phyloP scores from a whole-genome alignment of 129 eudicot genomes.

The Artemisia tridentata region DNA sequence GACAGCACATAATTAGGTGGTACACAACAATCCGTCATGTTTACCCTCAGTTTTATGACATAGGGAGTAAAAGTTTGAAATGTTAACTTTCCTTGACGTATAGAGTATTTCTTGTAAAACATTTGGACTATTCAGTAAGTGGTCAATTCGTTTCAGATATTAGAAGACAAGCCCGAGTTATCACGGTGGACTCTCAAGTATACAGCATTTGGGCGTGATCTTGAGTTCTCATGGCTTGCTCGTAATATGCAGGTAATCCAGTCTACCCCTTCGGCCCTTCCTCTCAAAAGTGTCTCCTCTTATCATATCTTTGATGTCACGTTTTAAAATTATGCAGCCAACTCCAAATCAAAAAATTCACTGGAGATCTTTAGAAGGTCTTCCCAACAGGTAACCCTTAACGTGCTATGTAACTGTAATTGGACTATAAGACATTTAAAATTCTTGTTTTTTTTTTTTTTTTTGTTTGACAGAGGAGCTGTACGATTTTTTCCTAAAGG shows the following conservation, averaged over 20 bases:
- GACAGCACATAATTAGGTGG: constrained; percentile 1
- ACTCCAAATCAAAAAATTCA: constrained; percentile 93
- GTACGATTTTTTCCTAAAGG: constrained; percentile 95
- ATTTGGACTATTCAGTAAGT: neutral
- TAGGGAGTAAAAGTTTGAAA: neutral
- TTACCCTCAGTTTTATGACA: neutral
- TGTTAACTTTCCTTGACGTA: constrained; percentile 1
- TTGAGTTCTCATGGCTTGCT: constrained; percentile 98
- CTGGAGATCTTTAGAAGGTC: constrained; percentile 97
- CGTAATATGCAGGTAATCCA: constrained; percentile 87
- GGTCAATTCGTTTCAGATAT: constrained; percentile 46
- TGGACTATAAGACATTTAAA: constrained; percentile 15
- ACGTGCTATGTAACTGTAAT: neutral
- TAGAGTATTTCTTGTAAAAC: neutral
- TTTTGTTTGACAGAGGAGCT: constrained; percentile 60
- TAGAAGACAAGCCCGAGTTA: constrained; percentile 86
- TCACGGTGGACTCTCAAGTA: constrained; percentile 97
- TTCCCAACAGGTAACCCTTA: constrained; percentile 73
- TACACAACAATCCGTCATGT: neutral
- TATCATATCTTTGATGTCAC: constrained; percentile 10
- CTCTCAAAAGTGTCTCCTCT: neutral
- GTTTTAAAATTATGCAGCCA: constrained; percentile 58
- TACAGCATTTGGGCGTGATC: constrained; percentile 85
- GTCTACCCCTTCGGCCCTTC: neutral
- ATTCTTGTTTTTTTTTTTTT: constrained; percentile 5